phyloP scores from a whole-genome alignment of 2,329 filamentous ascomycete genomes.

The Daldinia sp. region DNA sequence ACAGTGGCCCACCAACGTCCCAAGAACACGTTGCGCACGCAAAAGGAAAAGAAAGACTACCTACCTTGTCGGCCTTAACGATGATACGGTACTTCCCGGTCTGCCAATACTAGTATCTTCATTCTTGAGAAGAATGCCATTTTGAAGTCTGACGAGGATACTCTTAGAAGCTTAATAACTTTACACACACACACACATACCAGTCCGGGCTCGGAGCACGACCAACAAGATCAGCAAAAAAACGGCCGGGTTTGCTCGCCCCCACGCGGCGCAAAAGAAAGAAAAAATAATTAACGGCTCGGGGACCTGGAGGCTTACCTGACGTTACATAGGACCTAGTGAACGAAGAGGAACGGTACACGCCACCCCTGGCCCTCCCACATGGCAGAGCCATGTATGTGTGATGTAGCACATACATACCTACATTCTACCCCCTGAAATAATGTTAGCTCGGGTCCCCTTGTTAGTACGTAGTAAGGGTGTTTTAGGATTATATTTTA shows the following conservation, averaged over 20 bases:
- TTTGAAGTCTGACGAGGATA: not conserved
- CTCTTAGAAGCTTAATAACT: not conserved
- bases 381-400: conserved; percentile 29
- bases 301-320: conserved; percentile 8
- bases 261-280: conserved; percentile 17
- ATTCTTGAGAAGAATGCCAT: not conserved
- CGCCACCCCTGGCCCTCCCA: conserved; percentile 22
- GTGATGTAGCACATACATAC: conserved; percentile 28
- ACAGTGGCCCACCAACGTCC: conserved; percentile 36
- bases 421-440: too few relatives aligned
- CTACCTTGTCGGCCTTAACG: conserved; percentile 12
- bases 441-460: too few relatives aligned
- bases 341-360: not conserved
- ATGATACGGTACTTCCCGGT: not conserved
- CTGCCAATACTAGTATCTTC: not conserved
- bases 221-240: conserved; percentile 12
- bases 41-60: not conserved
- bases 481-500: too few relatives aligned
- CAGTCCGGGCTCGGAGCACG: conserved; percentile 13
- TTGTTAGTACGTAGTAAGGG: too few relatives aligned
- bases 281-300: not conserved
- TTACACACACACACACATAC: not conserved
- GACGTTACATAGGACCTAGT: not conserved
- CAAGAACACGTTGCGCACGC: conserved; percentile 25
- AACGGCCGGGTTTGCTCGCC: conserved; percentile 5